Conservation (phyloP, 2,329 filamentous ascomycete genomes). For the Myotisia sp. region DNA sequence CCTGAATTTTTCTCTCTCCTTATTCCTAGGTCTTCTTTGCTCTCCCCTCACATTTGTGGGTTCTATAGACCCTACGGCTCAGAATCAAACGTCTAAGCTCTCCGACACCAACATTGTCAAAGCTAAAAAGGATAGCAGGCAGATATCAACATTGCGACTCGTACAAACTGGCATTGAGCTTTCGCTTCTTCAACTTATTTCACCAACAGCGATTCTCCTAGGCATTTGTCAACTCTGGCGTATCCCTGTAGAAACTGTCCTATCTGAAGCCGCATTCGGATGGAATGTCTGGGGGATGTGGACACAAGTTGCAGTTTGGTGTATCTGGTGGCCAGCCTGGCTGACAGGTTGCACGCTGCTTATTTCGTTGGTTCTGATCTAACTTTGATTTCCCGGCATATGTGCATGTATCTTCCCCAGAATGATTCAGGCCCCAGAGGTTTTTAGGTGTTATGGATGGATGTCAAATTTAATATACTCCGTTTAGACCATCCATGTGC, state of each 20-base stretch:
- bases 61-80: constrained; percentile 15
- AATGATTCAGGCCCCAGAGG: no score
- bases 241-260: constrained; percentile 40
- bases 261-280: constrained; percentile 64
- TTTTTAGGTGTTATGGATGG: no score
- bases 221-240: constrained; percentile 35
- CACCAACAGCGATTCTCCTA: constrained; percentile 45
- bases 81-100: not conserved
- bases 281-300: constrained; percentile 86
- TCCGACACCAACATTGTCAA: constrained; percentile 2
- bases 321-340: constrained; percentile 93
- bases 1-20: constrained; percentile 83
- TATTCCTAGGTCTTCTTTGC: constrained; percentile 68
- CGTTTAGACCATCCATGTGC: no score
- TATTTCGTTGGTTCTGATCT: constrained; percentile 19
- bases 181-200: constrained; percentile 44
- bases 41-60: constrained; percentile 60
- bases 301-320: constrained; percentile 81
- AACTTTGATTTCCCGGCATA: not conserved
- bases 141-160: constrained; percentile 9
- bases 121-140: not conserved
- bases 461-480: no score
- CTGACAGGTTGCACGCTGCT: constrained; percentile 40
- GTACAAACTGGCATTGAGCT: constrained; percentile 17
- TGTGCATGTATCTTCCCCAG: not conserved